Evolutionary conservation across 495 filamentous ascomycete genomes (phyloP), one percentile per base, ranked within the genome.

Genomic region (Trichoderma asperelloides): DNA sequence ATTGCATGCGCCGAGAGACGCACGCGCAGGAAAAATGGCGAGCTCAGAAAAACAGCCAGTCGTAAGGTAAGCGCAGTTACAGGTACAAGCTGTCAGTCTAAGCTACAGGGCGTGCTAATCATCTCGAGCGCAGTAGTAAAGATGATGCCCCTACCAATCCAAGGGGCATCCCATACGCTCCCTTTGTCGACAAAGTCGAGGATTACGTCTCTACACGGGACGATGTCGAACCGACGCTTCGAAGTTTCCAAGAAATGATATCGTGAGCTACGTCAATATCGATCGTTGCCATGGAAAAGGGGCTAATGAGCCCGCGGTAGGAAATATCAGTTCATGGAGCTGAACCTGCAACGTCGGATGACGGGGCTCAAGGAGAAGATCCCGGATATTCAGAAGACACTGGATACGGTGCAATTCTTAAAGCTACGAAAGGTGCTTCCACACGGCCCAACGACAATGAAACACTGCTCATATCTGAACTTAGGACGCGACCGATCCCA

Each of bases 261-360:
- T 93, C 94, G 88, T 90, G 79, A 71, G 85, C 11, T 25, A n/a
- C 49, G 25, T 21, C 39, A 39, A 30, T 13, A 4, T 60, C 23
- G 55, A 60, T 9, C 55, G 27, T 27, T 60, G 25, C 55, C 55
- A 33, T 30, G 55, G 51, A 11, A 30, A 60, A 60, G 25, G 55
- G 55, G 55, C 55, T 60, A 60, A 60, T 60, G 37, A 43, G 33
- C 51, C 30, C 47, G 64, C 13, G 25, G 25, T 65, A 93, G 90
- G 66, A 98, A 98, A 83, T 98, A 98, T 80, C 96, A 98, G 77
- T 98, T 97, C 79, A 98, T 98, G 95, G 92, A 98, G 81, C 83
- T 89, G 71, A 98, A 97, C 79, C 91, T 91, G 30, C 88, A 94
- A 72, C 82, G 90, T 63, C 87, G 95, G 62, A 88, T 88, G n/a